Evolutionary conservation across 768 basidiomycete species (phyloP).

Genomic region (Gelatoporia subvermispora): DNA sequence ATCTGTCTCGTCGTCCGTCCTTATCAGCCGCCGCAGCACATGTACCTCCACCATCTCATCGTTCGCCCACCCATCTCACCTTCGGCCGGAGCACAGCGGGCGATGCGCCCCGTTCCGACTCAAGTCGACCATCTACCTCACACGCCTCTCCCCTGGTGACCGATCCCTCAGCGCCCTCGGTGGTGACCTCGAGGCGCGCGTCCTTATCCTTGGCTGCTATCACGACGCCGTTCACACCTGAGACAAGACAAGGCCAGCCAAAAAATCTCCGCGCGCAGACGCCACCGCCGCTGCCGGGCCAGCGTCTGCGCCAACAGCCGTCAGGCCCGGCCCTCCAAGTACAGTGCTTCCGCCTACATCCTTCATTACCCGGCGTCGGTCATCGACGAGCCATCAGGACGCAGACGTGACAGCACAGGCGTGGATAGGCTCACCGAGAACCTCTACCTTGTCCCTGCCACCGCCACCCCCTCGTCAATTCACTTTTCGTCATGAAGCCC

Average conservation of each 20-base stretch:
- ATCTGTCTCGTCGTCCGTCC: slow-evolving; percentile 2
- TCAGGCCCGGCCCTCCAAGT: slow-evolving; percentile 19
- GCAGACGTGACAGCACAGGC: background rate
- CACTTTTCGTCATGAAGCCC: too few species aligned
- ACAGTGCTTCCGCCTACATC: background rate
- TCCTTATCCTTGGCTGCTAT: slow-evolving; percentile 38
- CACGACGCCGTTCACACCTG: slow-evolving; percentile 29
- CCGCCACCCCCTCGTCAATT: too few species aligned
- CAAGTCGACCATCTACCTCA: slow-evolving; percentile 4
- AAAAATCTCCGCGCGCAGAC: slow-evolving; percentile 81
- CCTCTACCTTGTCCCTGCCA: too few species aligned
- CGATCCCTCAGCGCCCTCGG: slow-evolving; percentile 3
- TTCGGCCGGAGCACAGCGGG: slow-evolving; percentile 3
- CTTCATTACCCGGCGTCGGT: background rate
- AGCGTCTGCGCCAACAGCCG: slow-evolving; percentile 59
- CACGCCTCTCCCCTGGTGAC: background rate
- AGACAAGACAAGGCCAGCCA: slow-evolving; percentile 35
- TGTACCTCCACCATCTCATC: background rate
- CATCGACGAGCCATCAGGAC: background rate
- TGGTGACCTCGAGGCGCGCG: slow-evolving; percentile 31
- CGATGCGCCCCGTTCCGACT: slow-evolving; percentile 1
- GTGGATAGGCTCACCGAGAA: too few species aligned
- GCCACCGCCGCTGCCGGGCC: slow-evolving; percentile 58
- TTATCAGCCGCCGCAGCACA: background rate
- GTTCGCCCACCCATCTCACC: slow-evolving; percentile 1